Evolutionary conservation across 2,329 filamentous ascomycete species (phyloP).

Genomic region (Alternaria ventricosa): DNA sequence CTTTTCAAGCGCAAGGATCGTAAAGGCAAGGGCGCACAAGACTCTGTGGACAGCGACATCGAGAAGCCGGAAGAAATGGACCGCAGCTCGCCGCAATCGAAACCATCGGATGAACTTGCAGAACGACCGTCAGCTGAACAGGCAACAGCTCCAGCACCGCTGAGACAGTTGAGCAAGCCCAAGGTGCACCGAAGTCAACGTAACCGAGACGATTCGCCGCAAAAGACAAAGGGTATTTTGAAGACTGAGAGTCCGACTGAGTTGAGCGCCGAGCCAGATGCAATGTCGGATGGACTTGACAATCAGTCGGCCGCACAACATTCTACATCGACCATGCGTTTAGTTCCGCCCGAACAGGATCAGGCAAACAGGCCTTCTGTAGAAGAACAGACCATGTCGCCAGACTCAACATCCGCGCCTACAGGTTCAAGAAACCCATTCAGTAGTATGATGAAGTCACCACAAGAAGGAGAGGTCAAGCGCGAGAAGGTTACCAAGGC

Average conservation of each 20-base stretch:
- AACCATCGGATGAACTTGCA: constrained; percentile 36
- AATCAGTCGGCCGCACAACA: constrained; percentile 27
- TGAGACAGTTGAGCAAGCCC: constrained; percentile 46
- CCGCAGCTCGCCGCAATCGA: constrained; percentile 44
- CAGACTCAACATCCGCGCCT: constrained; percentile 29
- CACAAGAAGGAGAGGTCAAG: constrained; percentile 56
- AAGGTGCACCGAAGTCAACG: constrained; percentile 48
- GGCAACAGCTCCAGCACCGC: constrained; percentile 24
- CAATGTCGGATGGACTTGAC: constrained; percentile 12
- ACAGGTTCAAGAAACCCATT: constrained; percentile 41
- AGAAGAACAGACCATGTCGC: constrained; percentile 28
- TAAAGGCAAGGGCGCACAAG: constrained; percentile 51
- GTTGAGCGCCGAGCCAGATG: constrained; percentile 21
- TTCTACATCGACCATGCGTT: constrained; percentile 40
- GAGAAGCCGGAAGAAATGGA: constrained; percentile 53
- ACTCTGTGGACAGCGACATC: constrained; percentile 49
- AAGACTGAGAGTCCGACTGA: constrained; percentile 43
- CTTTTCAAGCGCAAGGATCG: constrained; percentile 72
- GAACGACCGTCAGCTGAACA: constrained; percentile 43
- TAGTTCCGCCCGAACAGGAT: constrained; percentile 41
- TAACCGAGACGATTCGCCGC: constrained; percentile 38
- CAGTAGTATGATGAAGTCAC: constrained; percentile 38
- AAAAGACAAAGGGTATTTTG: constrained; percentile 41
- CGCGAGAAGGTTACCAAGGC: constrained; percentile 65
- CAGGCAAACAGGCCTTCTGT: constrained; percentile 16